These are phyloP conservation scores for Leishmania mexicana DNA, from an alignment of 208 protist genomes.

Conservation along the genomic window DNA sequence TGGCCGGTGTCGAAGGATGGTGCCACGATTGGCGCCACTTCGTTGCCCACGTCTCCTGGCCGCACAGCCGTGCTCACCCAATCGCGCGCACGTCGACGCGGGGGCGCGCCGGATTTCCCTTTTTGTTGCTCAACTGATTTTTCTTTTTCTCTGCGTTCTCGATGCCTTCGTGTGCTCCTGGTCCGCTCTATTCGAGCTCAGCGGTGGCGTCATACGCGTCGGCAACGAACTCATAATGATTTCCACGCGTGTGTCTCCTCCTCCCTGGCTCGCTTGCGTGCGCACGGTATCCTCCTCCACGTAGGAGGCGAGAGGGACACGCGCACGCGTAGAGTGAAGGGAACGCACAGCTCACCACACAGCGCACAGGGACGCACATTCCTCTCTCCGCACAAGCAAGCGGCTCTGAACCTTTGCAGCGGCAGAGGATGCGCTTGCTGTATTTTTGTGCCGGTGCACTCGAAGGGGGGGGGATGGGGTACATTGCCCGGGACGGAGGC, in stretches of 20 bases:
- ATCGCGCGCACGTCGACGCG: not conserved
- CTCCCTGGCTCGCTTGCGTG: not conserved
- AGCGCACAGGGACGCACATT: not conserved
- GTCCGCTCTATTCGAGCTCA: conserved; percentile 4
- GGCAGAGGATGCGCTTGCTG: not conserved
- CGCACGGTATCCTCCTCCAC: not conserved
- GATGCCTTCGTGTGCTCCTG: not conserved
- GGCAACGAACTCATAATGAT: not conserved
- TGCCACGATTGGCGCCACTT: not conserved
- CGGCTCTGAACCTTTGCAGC: not conserved
- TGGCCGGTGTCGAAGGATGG: not conserved
- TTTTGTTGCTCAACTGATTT: not conserved
- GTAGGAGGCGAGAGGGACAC: not conserved
- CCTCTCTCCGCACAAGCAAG: not conserved
- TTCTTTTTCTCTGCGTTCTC: conserved; percentile 3
- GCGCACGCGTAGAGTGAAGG: not conserved
- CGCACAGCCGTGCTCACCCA: not conserved
- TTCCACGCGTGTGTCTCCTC: not conserved
- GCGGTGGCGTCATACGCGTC: not conserved
- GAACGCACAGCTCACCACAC: not conserved
- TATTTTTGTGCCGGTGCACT: not conserved
- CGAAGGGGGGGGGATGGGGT: not conserved
- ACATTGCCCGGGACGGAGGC: not conserved
- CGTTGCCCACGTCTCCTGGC: not conserved
- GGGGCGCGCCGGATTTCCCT: not conserved